These are phyloP conservation scores for Polygonum aviculare DNA, from an alignment of 148 eudicot genomes.

Conservation along the genomic window DNA sequence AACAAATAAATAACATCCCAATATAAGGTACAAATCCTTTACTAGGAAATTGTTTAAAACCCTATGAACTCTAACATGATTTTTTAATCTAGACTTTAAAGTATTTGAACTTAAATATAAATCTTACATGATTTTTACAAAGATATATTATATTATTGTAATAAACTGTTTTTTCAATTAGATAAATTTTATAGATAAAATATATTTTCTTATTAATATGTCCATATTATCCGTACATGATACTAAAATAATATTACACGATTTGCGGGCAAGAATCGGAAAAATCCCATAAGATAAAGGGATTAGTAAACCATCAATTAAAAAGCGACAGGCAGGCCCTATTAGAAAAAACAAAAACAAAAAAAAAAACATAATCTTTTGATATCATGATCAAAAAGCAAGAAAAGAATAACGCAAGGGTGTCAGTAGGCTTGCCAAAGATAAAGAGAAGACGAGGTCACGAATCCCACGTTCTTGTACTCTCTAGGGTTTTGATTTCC, in stretches of 20 bases:
- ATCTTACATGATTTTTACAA: too few relatives aligned
- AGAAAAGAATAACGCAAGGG: constrained; percentile 10
- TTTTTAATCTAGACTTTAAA: too few relatives aligned
- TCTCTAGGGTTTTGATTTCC: constrained; percentile 11
- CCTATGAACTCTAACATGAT: too few relatives aligned
- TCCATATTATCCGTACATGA: too few relatives aligned
- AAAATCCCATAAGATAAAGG: not conserved
- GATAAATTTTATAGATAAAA: too few relatives aligned
- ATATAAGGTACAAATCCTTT: too few relatives aligned
- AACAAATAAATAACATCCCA: too few relatives aligned
- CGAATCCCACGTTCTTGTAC: constrained; percentile 10
- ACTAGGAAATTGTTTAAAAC: too few relatives aligned
- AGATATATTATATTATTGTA: too few relatives aligned
- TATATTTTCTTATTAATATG: too few relatives aligned
- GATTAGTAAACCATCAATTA: not conserved
- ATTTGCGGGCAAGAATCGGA: not conserved
- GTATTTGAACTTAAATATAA: too few relatives aligned
- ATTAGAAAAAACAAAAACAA: not conserved
- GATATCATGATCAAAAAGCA: constrained; percentile 2
- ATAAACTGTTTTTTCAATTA: too few relatives aligned
- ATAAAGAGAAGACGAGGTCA: constrained; percentile 8
- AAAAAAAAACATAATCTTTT: not conserved
- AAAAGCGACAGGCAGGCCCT: not conserved
- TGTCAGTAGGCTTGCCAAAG: constrained; percentile 1
- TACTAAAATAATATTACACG: not conserved